Evolutionary conservation across 495 filamentous ascomycete species (phyloP).

Genomic region (Lasiosphaeriaceae sp.): DNA sequence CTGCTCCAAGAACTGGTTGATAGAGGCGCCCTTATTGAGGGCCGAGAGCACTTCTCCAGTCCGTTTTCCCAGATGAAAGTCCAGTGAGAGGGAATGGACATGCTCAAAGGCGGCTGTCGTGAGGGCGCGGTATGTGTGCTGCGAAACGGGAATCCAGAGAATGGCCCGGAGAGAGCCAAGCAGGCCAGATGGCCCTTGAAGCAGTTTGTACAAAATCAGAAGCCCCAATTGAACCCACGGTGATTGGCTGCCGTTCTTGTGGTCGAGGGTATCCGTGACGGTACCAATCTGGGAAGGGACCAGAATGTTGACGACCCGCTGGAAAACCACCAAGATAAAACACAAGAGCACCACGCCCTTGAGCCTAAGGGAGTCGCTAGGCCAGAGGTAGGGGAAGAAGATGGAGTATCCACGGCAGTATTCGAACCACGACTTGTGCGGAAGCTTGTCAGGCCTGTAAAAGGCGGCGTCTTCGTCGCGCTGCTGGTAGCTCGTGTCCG

Average conservation of each 20-base stretch:
- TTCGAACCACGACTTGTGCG: conserved; percentile 52
- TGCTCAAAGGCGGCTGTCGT: conserved; percentile 96
- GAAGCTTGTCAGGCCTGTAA: conserved; percentile 47
- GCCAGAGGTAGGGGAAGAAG: conserved; percentile 95
- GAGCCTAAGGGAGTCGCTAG: conserved; percentile 64
- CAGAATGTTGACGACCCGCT: conserved; percentile 75
- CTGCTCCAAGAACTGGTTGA: conserved; percentile 95
- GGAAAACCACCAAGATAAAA: conserved; percentile 68
- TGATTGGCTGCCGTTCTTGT: conserved; percentile 8
- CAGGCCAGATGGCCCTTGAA: conserved; percentile 84
- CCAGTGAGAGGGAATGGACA: conserved; percentile 88
- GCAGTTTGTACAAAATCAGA: conserved; percentile 75
- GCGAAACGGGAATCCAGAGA: conserved; percentile 92
- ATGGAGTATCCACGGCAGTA: conserved; percentile 83
- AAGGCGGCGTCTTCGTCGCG: conserved; percentile 47
- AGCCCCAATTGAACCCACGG: conserved; percentile 57
- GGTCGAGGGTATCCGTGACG: conserved; percentile 65
- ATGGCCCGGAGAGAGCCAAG: conserved; percentile 76
- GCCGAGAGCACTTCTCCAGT: conserved; percentile 95
- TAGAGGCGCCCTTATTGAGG: conserved; percentile 89
- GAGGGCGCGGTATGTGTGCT: conserved; percentile 93
- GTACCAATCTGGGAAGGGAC: conserved; percentile 72
- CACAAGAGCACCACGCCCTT: conserved; percentile 77
- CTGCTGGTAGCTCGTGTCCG: conserved; percentile 27
- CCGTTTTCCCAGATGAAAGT: conserved; percentile 95